Evolutionary conservation across 1,284 basidiomycete species (phyloP), one percentile per base, ranked within the genome.

Genomic region (Retiboletus flavoniger): DNA sequence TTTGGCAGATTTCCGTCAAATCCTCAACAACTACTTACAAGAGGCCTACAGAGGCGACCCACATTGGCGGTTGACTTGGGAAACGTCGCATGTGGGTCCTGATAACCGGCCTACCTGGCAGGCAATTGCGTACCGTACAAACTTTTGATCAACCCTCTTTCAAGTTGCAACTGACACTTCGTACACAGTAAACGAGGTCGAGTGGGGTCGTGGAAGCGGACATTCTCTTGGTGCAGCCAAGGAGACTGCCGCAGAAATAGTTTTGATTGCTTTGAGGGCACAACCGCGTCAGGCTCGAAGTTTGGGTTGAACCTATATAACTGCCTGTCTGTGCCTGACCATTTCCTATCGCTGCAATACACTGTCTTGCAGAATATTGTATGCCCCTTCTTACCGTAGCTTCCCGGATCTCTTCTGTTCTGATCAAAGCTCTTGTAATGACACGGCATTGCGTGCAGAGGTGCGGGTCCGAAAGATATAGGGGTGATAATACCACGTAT

Each of bases 131-230:
- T 57, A 52, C 14, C n/a, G 65, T 66, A 10, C 31, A 51, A 17
- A 36, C 9, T 39, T 43, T 47, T 42, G 2, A 26, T 43, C 10
- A 14, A 29, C 40, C 14, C 4, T 52, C 17, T 28, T 17, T 24
- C 4, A 3, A 3, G 3, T 24, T 36, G 16, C 2, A 16, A 32
- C 29, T 4, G 9, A 68, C n/a, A 3, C 7, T 51, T 46, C 9
- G 36, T 21, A n/a, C 44, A 32, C 39, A 67, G 66, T 72, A 11
- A 32, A 68, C 4, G 56, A 38, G 8, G 24, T 69, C 7, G 68
- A 71, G n/a, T 68, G 61, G 55, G 68, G 69, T n/a, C 55, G 55
- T 17, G 66, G 69, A 26, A 47, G 17, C 0, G 66, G 68, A 8
- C 16, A 42, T 11, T 55, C 65, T 46, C 53, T 56, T n/a, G 52